Base-by-base conservation (phyloP, 2,329 filamentous ascomycete genomes). In the Aureobasidium sp. region DNA sequence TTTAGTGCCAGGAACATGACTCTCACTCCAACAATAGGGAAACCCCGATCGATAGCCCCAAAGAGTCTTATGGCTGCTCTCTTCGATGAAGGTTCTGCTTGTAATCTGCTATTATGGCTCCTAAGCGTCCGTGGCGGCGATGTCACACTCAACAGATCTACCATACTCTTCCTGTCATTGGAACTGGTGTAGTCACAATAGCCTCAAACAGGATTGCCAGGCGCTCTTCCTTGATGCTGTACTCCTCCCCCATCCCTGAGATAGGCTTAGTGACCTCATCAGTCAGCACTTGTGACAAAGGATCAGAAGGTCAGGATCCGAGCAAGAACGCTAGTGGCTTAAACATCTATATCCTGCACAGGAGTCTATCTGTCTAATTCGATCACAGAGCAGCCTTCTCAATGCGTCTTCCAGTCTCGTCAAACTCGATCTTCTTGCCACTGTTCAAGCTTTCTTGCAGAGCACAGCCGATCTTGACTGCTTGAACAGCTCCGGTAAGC, bases 401-500 rank as follows among this genome's bases (percentile, higher is more conserved):
- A 30, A 79, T 69, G 52, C 78, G 72, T 25, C 74, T 75, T 6
- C 83, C 83, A 45, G 70, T 72, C 70, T 82, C 78, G 69, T 86
- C 80, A 67, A 87, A 88, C 55, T 70, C 71, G 49, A 79, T 75
- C 75, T 78, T 79, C 73, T 72, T 76, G 36, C 76, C 77, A 45
- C 66, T 73, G 63, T 70, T 71, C 70, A 79, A 65, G 59, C 70
- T 73, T 63, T 79, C 76, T 68, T 77, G 76, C 67, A 79, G 65
- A 57, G 77, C 76, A 49, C 78, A 78, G 0, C 83, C 86, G 71
- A 88, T 87, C 69, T 78, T 77, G 10, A 88, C 79, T 0, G 83
- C 80, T 62, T 82, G 77, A 15, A 87, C 81, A 2, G 83, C 84
- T n/a, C 82, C 81, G 32, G 73, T 71, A 49, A 87, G 69, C 71